These are phyloP conservation scores for Setomelanomma holmii DNA, from an alignment of 2,329 filamentous ascomycete species.

Conservation along the genomic window DNA sequence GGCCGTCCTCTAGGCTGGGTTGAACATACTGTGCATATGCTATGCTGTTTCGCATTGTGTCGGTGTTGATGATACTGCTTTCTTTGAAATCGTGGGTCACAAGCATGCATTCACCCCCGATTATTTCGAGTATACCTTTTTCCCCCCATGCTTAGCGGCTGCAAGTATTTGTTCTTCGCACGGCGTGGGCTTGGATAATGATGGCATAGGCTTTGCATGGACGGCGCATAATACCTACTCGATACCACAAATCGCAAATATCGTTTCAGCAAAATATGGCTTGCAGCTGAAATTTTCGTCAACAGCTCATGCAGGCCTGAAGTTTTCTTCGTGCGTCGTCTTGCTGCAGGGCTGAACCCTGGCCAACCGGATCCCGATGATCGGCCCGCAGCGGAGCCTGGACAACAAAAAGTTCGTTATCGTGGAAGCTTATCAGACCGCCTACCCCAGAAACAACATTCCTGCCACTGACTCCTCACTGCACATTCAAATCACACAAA, in stretches of 20 bases:
- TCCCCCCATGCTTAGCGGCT: neutral
- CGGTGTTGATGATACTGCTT: neutral
- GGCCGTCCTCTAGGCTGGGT: too few species aligned
- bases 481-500: constrained; percentile 13
- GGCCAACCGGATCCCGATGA: constrained; percentile 19
- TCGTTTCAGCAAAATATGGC: neutral
- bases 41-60: neutral
- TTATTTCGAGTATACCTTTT: neutral
- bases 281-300: neutral
- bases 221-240: neutral
- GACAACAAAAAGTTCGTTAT: constrained; percentile 21
- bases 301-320: neutral
- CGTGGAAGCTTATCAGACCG: constrained; percentile 24
- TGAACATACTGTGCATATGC: neutral
- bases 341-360: constrained; percentile 4
- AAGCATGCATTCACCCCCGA: neutral
- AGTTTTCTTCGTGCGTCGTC: neutral
- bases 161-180: neutral
- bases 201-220: neutral
- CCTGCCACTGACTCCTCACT: constrained; percentile 24
- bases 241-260: neutral
- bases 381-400: constrained; percentile 27
- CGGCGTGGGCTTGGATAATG: neutral
- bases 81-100: too few species aligned
- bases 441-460: constrained; percentile 19